These are phyloP conservation scores for Silene latifolia DNA, from an alignment of 148 eudicot genomes.

Conservation along the genomic window DNA sequence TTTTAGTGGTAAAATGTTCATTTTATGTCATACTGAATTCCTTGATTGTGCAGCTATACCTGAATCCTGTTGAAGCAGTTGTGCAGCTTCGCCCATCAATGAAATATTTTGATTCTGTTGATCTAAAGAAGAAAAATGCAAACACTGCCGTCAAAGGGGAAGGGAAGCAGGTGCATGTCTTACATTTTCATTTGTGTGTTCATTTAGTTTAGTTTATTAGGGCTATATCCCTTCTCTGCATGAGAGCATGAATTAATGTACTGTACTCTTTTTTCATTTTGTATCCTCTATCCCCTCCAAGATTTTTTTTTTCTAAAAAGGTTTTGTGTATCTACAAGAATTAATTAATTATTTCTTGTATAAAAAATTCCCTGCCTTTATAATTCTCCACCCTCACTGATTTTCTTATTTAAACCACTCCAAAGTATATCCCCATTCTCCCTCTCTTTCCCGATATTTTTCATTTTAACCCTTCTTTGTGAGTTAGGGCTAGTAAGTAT, in stretches of 20 bases:
- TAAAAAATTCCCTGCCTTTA: background rate
- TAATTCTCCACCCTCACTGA: too few species aligned
- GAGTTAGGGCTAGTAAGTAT: too few species aligned
- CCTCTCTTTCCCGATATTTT: too few species aligned
- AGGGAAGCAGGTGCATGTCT: conserved; percentile 47
- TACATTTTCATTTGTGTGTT: background rate
- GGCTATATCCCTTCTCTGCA: background rate
- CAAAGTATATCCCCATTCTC: too few species aligned
- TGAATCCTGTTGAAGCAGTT: conserved; percentile 76
- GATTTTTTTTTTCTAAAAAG: background rate
- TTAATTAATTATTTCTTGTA: background rate
- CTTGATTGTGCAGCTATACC: conserved; percentile 68
- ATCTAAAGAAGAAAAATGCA: conserved; percentile 35
- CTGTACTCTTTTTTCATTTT: background rate
- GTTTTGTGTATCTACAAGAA: background rate
- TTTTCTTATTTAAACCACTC: too few species aligned
- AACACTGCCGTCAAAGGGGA: conserved; percentile 38
- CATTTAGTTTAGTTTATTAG: background rate
- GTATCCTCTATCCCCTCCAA: background rate
- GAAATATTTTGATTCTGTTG: conserved; percentile 45
- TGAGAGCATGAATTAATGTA: background rate
- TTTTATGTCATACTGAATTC: background rate
- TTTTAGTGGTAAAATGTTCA: background rate
- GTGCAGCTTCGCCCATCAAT: conserved; percentile 86
- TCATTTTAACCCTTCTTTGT: too few species aligned